A percentile compares a stretch with the other conserved stretches of the same genome.
These are phyloP conservation scores for Aureobasidium sp. DNA, from an alignment of 2,329 filamentous ascomycete genomes.

Conservation along the genomic window DNA sequence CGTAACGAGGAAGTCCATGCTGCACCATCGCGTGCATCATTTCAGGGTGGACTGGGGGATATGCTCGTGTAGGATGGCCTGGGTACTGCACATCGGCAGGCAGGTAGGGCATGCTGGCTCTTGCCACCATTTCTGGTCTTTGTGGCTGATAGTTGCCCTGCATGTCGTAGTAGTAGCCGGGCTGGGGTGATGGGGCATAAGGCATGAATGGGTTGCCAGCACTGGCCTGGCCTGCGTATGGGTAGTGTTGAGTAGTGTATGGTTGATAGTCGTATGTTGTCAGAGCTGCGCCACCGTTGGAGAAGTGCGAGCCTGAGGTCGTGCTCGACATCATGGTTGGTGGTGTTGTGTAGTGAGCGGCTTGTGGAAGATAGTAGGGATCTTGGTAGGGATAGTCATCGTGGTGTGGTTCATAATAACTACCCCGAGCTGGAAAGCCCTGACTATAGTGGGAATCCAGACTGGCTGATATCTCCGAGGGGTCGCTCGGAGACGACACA, in stretches of 20 bases:
- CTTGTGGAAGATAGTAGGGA: constrained; percentile 23
- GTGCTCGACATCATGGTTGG: constrained; percentile 32
- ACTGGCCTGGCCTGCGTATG: constrained; percentile 29
- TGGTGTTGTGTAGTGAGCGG: constrained; percentile 31
- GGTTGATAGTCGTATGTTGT: constrained; percentile 21
- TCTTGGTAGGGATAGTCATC: constrained; percentile 21
- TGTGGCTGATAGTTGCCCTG: constrained; percentile 5
- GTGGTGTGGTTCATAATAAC: constrained; percentile 26
- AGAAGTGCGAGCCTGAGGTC: not conserved
- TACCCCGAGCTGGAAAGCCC: constrained; percentile 26
- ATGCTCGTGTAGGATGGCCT: not conserved
- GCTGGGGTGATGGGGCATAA: not conserved
- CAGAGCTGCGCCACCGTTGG: not conserved
- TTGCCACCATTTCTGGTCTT: not conserved
- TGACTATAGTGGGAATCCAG: constrained; percentile 31
- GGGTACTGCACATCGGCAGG: not conserved
- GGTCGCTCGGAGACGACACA: constrained; percentile 23
- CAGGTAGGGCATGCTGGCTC: constrained; percentile 2
- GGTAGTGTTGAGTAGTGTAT: constrained; percentile 27
- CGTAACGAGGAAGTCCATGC: not conserved
- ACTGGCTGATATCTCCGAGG: constrained; percentile 34
- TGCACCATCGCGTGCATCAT: constrained; percentile 20
- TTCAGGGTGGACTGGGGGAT: constrained; percentile 20
- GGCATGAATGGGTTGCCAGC: constrained; percentile 19
- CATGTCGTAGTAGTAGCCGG: constrained; percentile 19